Base-by-base conservation (phyloP, 495 filamentous ascomycete species). In the Penicillium bovifimosum region DNA sequence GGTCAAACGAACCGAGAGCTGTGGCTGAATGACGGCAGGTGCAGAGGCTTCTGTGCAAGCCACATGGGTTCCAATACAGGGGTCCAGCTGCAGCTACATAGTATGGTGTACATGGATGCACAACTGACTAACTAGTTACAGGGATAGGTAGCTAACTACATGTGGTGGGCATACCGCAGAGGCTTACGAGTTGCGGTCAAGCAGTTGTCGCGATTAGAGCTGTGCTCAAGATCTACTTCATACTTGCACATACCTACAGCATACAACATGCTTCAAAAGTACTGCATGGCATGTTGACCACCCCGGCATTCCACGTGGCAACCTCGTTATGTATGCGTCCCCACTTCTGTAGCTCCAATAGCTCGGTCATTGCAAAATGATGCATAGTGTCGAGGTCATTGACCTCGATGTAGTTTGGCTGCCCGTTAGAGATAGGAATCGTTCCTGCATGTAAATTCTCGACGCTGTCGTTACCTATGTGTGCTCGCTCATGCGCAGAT, bases 241-340 rank as follows among this genome's bases (percentile, higher is more conserved):
- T 2, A 11, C 34, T 13, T n/a, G 20, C 4, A 24, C 20, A 24
- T 24, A 24, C 2, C 20, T 24, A 24, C 20, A 24, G 4, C 20
- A 24, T 24, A 24, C 20, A 24, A 24, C 20, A 24, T 6, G 16
- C 32, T 34, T 11, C 32, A 10, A 9, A 10, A 10, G 29, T 14
- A 36, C n/a, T 6, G 1, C n/a, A 8, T 16, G 5, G 20, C 17
- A 33, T 18, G 10, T 45, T 32, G 17, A 45, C 42, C 14, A 9
- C n/a, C 10, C 24, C 13, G 27, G 17, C 2, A 48, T 48, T 48
- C 34, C 46, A 48, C 46, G 46, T 48, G 46, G 46, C 46, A 27
- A 38, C 20, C 33, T 39, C 34, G 39, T 16, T 10, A 38, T 41
- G 27, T 10, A 38, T 41, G 3, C 47, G n/a, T 41, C 17, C 48